phyloP scores from a whole-genome alignment of 805 yeast genomes.

The Sungouiella thailandica region DNA sequence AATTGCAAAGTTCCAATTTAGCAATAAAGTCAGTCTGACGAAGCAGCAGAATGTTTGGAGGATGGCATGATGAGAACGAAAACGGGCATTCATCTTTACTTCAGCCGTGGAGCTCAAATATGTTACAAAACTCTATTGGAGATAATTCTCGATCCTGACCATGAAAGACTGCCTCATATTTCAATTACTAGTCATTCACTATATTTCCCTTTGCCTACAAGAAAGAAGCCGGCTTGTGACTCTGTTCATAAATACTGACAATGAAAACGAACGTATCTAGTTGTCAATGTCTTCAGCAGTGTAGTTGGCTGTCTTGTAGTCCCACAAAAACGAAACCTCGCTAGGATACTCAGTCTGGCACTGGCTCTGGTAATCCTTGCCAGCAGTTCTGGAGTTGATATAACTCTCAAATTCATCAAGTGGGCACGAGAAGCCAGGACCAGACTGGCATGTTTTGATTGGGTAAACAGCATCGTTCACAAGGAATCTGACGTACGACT shows the following conservation, averaged over 20 bases:
- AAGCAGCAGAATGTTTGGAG: too few relatives aligned
- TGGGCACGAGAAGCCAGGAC: conserved; percentile 42
- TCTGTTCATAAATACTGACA: too few relatives aligned
- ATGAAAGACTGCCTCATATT: too few relatives aligned
- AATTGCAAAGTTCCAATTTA: too few relatives aligned
- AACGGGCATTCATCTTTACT: too few relatives aligned
- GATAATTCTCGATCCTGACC: too few relatives aligned
- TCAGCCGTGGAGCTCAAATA: too few relatives aligned
- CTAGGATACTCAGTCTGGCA: conserved; percentile 25
- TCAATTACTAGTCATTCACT: too few relatives aligned
- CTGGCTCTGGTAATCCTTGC: conserved; percentile 20
- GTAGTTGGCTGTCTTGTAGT: conserved; percentile 22
- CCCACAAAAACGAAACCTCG: conserved; percentile 39
- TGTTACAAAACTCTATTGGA: too few relatives aligned
- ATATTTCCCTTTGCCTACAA: conserved; percentile 2
- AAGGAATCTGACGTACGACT: conserved; percentile 33
- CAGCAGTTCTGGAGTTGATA: conserved; percentile 24
- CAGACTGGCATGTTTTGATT: conserved; percentile 26
- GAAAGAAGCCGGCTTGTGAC: background rate
- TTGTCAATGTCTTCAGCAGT: conserved; percentile 18
- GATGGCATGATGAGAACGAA: too few relatives aligned
- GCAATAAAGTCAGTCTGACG: too few relatives aligned
- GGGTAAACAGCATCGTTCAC: conserved; percentile 40
- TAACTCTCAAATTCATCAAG: conserved; percentile 28
- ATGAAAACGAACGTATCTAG: background rate